Evolutionary conservation across 768 basidiomycete species (phyloP).

Genomic region (Kwoniella shandongensis): DNA sequence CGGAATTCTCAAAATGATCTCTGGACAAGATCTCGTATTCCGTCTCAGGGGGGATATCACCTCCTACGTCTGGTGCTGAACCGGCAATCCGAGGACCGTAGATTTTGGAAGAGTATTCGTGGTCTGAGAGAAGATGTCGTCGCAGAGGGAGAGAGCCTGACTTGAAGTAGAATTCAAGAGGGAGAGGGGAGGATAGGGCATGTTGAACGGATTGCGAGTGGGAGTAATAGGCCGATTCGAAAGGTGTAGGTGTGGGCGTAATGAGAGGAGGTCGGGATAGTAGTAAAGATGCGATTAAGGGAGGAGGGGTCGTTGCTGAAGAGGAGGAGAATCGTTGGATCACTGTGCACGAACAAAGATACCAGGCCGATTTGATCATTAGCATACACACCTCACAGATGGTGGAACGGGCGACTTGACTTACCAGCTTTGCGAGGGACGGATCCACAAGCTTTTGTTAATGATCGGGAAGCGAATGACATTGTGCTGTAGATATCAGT

Average conservation of each 20-base stretch:
- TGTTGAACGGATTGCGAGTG: constrained; percentile 82
- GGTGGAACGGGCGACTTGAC: not conserved
- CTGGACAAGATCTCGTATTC: constrained; percentile 30
- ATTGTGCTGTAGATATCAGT: too few relatives aligned
- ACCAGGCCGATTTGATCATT: too few relatives aligned
- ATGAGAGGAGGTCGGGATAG: constrained; percentile 54
- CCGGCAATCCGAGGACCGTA: constrained; percentile 67
- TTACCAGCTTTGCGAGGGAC: constrained; percentile 2
- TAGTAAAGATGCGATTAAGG: constrained; percentile 50
- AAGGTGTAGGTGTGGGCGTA: constrained; percentile 59
- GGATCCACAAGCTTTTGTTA: constrained; percentile 2
- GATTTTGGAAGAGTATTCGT: constrained; percentile 66
- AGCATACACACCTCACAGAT: too few relatives aligned
- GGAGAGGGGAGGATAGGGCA: constrained; percentile 82
- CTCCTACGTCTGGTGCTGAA: constrained; percentile 51
- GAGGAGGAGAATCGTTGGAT: constrained; percentile 11
- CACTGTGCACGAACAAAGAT: too few relatives aligned
- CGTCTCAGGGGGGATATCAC: constrained; percentile 51
- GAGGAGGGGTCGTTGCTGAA: constrained; percentile 15
- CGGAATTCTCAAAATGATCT: constrained; percentile 29
- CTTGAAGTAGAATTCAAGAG: constrained; percentile 90
- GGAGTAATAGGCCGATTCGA: constrained; percentile 76
- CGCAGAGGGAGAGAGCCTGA: constrained; percentile 80
- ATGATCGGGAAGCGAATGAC: constrained; percentile 10
- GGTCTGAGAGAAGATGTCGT: constrained; percentile 74